These are phyloP conservation scores for Fusarium verrucosum DNA, from an alignment of 2,329 filamentous ascomycete genomes.

Conservation along the genomic window DNA sequence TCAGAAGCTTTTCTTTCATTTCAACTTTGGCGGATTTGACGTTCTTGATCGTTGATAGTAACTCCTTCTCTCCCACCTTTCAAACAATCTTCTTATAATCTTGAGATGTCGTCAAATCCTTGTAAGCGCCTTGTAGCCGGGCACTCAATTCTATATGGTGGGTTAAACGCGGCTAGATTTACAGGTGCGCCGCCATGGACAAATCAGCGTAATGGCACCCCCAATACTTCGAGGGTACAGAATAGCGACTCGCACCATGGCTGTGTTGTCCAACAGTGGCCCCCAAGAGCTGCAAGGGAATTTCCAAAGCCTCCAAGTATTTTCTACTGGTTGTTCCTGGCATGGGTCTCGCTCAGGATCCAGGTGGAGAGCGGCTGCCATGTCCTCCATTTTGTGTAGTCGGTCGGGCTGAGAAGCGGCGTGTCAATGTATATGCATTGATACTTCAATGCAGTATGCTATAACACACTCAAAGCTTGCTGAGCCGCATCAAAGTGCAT, in stretches of 20 bases:
- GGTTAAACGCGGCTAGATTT: not conserved
- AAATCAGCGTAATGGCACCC: not conserved
- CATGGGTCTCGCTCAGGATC: not conserved
- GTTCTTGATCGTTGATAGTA: not conserved
- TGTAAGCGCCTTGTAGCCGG: not conserved
- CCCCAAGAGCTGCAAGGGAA: conserved; percentile 11
- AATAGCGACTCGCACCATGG: not conserved
- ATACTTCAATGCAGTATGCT: not conserved
- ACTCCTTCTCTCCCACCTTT: not conserved
- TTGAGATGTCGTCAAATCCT: conserved; percentile 11
- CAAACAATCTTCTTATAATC: not conserved
- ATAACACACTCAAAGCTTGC: not conserved
- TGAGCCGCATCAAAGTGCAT: not conserved
- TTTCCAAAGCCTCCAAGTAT: not conserved
- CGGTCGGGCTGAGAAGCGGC: not conserved
- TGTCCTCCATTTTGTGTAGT: not conserved
- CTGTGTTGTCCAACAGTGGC: not conserved
- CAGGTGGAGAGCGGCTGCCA: not conserved
- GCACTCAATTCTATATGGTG: not conserved
- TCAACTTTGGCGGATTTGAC: not conserved
- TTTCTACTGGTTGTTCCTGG: not conserved
- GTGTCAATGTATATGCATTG: not conserved
- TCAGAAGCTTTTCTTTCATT: not conserved
- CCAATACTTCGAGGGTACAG: conserved; percentile 10
- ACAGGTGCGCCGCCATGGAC: not conserved